A percentile compares a stretch with the other conserved stretches of the same genome.
Evolutionary conservation across 2,329 filamentous ascomycete species (phyloP).

Genomic region (Paraconiothyrium sp.): DNA sequence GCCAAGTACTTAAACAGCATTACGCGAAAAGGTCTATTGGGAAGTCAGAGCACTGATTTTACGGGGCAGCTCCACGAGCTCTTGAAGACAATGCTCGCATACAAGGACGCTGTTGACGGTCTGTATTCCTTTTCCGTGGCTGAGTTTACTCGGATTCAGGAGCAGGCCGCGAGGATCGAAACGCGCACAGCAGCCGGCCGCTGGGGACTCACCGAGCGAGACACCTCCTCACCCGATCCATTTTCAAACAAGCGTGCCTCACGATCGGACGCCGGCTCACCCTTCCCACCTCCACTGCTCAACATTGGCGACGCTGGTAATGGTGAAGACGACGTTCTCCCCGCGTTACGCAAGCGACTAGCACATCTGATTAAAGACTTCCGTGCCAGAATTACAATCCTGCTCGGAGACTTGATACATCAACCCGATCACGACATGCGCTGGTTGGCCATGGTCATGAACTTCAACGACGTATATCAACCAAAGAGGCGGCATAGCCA

Average conservation of each 20-base stretch:
- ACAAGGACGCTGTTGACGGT: constrained; percentile 91
- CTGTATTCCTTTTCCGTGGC: constrained; percentile 95
- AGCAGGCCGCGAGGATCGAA: constrained; percentile 77
- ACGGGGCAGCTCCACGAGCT: constrained; percentile 92
- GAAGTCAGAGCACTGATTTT: constrained; percentile 76
- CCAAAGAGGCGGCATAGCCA: constrained; percentile 72
- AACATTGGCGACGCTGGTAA: constrained; percentile 44
- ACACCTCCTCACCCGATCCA: constrained; percentile 40
- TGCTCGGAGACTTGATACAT: constrained; percentile 90
- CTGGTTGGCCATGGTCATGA: constrained; percentile 96
- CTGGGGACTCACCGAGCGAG: constrained; percentile 70
- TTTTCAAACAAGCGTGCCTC: constrained; percentile 35
- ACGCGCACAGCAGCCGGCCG: constrained; percentile 70
- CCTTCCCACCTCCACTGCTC: constrained; percentile 54
- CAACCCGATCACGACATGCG: constrained; percentile 95
- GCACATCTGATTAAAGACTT: constrained; percentile 79
- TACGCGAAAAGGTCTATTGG: constrained; percentile 93
- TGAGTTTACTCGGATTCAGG: constrained; percentile 92
- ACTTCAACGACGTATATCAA: constrained; percentile 97
- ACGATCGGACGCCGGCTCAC: constrained; percentile 50
- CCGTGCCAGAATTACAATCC: constrained; percentile 76
- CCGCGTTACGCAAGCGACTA: constrained; percentile 78
- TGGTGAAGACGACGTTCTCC: constrained; percentile 72
- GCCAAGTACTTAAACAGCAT: constrained; percentile 91
- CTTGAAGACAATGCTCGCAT: constrained; percentile 90